phyloP scores from a whole-genome alignment of 345 rosid species.

The Gossypium bickii region DNA sequence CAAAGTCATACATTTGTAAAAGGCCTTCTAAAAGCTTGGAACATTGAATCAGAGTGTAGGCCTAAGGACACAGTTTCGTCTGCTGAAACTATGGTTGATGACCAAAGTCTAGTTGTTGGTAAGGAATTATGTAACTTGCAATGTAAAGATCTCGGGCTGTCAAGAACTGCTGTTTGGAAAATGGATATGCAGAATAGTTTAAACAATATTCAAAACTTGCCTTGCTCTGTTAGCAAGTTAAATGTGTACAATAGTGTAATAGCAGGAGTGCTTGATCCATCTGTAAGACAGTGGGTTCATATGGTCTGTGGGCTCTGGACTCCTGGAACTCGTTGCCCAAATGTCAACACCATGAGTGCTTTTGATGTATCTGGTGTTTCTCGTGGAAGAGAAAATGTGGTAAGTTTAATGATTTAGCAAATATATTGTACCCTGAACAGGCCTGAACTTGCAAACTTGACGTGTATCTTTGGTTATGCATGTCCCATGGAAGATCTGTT shows the following conservation, averaged over 20 bases:
- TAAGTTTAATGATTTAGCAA: constrained; percentile 17
- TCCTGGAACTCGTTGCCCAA: constrained; percentile 48
- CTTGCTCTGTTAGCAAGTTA: constrained; percentile 7
- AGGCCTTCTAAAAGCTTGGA: constrained; percentile 43
- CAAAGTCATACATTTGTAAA: constrained; percentile 33
- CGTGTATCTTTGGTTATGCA: neutral
- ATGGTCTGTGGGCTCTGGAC: constrained; percentile 62
- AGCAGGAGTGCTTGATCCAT: constrained; percentile 34
- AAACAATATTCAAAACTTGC: constrained; percentile 15
- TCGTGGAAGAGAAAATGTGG: constrained; percentile 27
- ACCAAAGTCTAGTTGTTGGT: constrained; percentile 12
- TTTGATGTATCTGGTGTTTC: constrained; percentile 48
- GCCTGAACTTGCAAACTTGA: neutral
- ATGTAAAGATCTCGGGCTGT: constrained; percentile 23
- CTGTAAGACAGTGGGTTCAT: constrained; percentile 52
- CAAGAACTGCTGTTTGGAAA: constrained; percentile 21
- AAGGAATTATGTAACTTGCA: constrained; percentile 17
- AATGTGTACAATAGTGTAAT: constrained; percentile 38
- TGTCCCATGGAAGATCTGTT: neutral
- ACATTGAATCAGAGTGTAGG: constrained; percentile 26
- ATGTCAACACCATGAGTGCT: constrained; percentile 50
- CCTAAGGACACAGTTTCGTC: constrained; percentile 14
- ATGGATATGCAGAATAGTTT: constrained; percentile 18
- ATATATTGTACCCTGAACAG: neutral
- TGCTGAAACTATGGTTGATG: constrained; percentile 20